These are phyloP conservation scores for Carnegiea gigantea DNA, from an alignment of 179 eudicot genomes.

Conservation along the genomic window DNA sequence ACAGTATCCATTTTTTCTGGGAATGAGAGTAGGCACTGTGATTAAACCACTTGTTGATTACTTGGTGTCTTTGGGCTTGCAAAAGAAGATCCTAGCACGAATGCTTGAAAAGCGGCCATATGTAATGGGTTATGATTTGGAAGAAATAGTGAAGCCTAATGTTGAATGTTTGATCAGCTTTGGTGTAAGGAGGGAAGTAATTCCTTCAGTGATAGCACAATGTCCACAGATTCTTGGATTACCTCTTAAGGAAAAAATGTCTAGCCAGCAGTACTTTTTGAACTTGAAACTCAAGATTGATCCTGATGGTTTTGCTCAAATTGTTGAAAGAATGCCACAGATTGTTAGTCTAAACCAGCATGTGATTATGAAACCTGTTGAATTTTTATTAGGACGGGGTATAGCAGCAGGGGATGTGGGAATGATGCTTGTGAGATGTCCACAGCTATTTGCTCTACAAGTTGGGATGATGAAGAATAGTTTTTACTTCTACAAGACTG, in stretches of 20 bases:
- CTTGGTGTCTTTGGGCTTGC: slow-evolving; percentile 76
- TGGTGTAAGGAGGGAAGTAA: slow-evolving; percentile 59
- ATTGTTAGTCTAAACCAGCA: slow-evolving; percentile 72
- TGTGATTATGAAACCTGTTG: slow-evolving; percentile 77
- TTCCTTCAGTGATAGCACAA: slow-evolving; percentile 75
- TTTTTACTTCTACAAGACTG: slow-evolving; percentile 88
- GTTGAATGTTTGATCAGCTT: slow-evolving; percentile 86
- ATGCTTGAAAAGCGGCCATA: slow-evolving; percentile 92
- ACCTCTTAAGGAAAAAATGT: slow-evolving; percentile 89
- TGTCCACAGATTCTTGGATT: slow-evolving; percentile 86
- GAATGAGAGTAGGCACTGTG: slow-evolving; percentile 98
- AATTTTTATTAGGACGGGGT: slow-evolving; percentile 67
- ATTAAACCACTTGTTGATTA: slow-evolving; percentile 90
- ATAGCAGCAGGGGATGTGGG: slow-evolving; percentile 62
- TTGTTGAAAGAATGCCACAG: slow-evolving; percentile 87
- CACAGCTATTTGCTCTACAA: slow-evolving; percentile 67
- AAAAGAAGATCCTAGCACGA: slow-evolving; percentile 76
- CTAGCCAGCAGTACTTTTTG: slow-evolving; percentile 81
- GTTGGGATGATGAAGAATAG: slow-evolving; percentile 86
- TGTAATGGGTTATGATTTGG: slow-evolving; percentile 76
- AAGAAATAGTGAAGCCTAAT: slow-evolving; percentile 77
- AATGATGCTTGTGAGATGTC: slow-evolving; percentile 82
- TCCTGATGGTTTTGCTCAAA: slow-evolving; percentile 81
- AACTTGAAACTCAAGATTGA: slow-evolving; percentile 87
- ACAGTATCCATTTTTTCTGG: slow-evolving; percentile 76